Evolutionary conservation across 2,329 filamentous ascomycete species (phyloP).

Genomic region (Cercospora citrullina): DNA sequence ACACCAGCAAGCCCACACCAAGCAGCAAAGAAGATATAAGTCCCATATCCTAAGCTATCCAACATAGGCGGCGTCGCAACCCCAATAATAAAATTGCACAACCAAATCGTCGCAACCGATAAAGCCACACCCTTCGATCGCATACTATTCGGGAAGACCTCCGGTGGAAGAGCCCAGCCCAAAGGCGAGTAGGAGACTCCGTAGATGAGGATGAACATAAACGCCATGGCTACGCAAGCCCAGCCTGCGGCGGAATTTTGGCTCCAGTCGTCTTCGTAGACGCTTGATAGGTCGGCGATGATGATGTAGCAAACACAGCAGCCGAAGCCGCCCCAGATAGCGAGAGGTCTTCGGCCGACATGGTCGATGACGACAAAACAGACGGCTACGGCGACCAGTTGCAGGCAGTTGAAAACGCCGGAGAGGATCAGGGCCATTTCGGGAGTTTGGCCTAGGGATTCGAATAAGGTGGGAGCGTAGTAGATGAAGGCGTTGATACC

Average conservation of each 20-base stretch:
- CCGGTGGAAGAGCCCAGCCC: not conserved
- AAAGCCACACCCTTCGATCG: not conserved
- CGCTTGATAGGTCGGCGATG: not conserved
- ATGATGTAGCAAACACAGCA: not conserved
- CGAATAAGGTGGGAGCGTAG: not conserved
- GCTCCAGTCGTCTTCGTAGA: not conserved
- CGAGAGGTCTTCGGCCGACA: not conserved
- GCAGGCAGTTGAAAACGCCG: not conserved
- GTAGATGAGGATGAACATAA: not conserved
- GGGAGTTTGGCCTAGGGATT: not conserved
- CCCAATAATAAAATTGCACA: not conserved
- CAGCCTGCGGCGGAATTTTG: not conserved
- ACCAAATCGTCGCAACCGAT: not conserved
- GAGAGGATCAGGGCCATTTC: not conserved
- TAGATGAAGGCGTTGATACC: not conserved
- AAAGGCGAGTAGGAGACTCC: not conserved
- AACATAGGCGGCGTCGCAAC: not conserved
- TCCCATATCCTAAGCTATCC: not conserved
- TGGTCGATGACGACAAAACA: not conserved
- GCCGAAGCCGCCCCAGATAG: not conserved
- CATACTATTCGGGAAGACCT: not conserved
- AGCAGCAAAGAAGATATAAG: not conserved
- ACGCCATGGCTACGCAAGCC: not conserved
- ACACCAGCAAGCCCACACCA: not conserved
- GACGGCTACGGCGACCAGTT: not conserved